These are phyloP conservation scores for Populus tomentosa DNA, from an alignment of 441 rosid species.

Conservation along the genomic window DNA sequence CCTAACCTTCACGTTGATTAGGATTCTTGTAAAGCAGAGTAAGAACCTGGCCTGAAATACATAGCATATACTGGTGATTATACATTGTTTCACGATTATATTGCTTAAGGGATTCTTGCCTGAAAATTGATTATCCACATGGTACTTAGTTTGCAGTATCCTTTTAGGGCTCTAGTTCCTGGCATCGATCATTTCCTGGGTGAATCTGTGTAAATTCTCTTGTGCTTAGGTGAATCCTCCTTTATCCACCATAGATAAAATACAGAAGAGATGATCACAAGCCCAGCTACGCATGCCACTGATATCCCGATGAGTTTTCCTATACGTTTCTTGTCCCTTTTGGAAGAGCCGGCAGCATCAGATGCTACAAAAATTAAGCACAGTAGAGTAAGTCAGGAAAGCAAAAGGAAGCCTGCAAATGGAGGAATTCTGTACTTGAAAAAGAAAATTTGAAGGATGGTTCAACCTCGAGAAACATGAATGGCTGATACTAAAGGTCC, in stretches of 20 bases:
- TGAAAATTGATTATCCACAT: too few species aligned
- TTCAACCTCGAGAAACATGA: constrained; percentile 36
- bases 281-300: constrained; percentile 31
- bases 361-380: constrained; percentile 9
- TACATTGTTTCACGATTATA: too few species aligned
- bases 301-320: constrained; percentile 37
- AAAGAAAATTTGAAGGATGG: constrained; percentile 30
- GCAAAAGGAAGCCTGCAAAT: not conserved
- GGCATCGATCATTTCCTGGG: constrained; percentile 15
- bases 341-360: constrained; percentile 12
- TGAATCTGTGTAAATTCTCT: constrained; percentile 26
- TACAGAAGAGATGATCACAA: constrained; percentile 28
- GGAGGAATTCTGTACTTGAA: constrained; percentile 39
- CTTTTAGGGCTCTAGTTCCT: not conserved
- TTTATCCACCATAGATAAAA: constrained; percentile 41
- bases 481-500: constrained; percentile 47
- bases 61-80: not conserved
- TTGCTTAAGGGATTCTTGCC: not conserved
- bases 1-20: not conserved
- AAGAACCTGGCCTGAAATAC: not conserved
- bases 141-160: not conserved
- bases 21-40: not conserved
- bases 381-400: not conserved
- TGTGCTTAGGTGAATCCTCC: constrained; percentile 17
- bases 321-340: constrained; percentile 15